These are phyloP conservation scores for Noccaea caerulescens DNA, from an alignment of 345 rosid species.

Conservation along the genomic window DNA sequence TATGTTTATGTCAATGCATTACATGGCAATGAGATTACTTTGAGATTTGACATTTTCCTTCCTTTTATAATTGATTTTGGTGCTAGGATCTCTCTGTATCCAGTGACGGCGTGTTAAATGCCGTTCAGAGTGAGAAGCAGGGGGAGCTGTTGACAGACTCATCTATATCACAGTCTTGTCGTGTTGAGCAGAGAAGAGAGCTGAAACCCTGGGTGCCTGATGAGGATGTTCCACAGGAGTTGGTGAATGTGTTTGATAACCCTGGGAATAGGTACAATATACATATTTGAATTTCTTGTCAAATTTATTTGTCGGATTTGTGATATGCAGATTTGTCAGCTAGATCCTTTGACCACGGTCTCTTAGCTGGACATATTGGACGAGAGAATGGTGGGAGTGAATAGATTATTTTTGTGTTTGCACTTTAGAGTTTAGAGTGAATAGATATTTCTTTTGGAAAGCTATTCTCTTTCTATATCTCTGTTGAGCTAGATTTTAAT, in stretches of 20 bases:
- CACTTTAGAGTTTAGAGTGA: slow-evolving; percentile 3
- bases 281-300: slow-evolving; percentile 27
- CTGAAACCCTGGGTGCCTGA: slow-evolving; percentile 88
- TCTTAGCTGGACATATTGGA: slow-evolving; percentile 21
- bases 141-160: slow-evolving; percentile 82
- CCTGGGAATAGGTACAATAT: slow-evolving; percentile 66
- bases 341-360: slow-evolving; percentile 11
- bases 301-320: slow-evolving; percentile 18
- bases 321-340: slow-evolving; percentile 1
- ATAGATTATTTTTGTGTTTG: slow-evolving; percentile 10
- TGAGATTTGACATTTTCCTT: slow-evolving; percentile 26
- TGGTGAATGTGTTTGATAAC: slow-evolving; percentile 73
- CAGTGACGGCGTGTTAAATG: slow-evolving; percentile 58
- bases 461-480: slow-evolving; percentile 29
- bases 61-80: slow-evolving; percentile 24
- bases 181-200: slow-evolving; percentile 70
- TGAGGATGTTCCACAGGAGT: slow-evolving; percentile 62
- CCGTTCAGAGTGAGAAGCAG: slow-evolving; percentile 57
- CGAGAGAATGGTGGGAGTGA: slow-evolving; percentile 20
- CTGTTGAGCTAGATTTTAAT: slow-evolving; percentile 5
- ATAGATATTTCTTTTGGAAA: slow-evolving; percentile 23
- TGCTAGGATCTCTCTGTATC: slow-evolving; percentile 78
- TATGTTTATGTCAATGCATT: slow-evolving; percentile 23
- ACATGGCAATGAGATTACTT: slow-evolving; percentile 32
- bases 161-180: slow-evolving; percentile 65